Evolutionary conservation across 2,329 filamentous ascomycete species (phyloP), one percentile per base, ranked within the genome.

Genomic region (Hirsutella rhossiliensis): DNA sequence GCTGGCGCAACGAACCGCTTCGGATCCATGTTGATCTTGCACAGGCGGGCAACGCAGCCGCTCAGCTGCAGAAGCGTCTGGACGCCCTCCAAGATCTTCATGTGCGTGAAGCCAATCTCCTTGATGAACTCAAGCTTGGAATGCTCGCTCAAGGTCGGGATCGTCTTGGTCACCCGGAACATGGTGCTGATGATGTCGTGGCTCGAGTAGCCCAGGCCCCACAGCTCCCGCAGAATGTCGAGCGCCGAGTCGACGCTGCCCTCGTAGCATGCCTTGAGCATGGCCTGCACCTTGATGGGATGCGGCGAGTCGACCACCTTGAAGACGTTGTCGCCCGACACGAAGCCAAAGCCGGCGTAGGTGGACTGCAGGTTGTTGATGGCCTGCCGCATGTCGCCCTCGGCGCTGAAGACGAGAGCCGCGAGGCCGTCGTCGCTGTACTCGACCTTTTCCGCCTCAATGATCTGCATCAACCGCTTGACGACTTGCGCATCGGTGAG

Each of bases 121-220:
- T 88, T 90, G 67, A 97, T 94, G 55, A 97, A 98, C 61, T 97
- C 90, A 48, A 98, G 72, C 69, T 96, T 96, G 15, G 88, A 81
- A 63, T 97, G 88, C 66, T 98, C 92, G 52, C 87, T 92, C 45
- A 98, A 69, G 2, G 84, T 87, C 2, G 87, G 85, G 47, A 97
- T 88, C 2, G 88, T 94, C 71, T 97, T 98, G 39, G 92, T 97
- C 47, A 98, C 92, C 58, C 84, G 82, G 73, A 98, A 97, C 92
- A 98, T 98, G 48, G 90, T 98, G 66, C 85, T 94, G 63, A 98
- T 94, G 55, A 98, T 95, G 63, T 98, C 92, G 67, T 98, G 90
- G 54, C 87, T 94, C n/a, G 87, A 95, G 67, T 98, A 98, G 13
- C 92, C 92, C 47, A 97, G 69, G 48, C 84, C 80, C 90, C 92